Evolutionary conservation across 805 yeast genomes (phyloP), one percentile per base, ranked within the genome.

Genomic region (Sugiyamaella boreocaroliniensis): DNA sequence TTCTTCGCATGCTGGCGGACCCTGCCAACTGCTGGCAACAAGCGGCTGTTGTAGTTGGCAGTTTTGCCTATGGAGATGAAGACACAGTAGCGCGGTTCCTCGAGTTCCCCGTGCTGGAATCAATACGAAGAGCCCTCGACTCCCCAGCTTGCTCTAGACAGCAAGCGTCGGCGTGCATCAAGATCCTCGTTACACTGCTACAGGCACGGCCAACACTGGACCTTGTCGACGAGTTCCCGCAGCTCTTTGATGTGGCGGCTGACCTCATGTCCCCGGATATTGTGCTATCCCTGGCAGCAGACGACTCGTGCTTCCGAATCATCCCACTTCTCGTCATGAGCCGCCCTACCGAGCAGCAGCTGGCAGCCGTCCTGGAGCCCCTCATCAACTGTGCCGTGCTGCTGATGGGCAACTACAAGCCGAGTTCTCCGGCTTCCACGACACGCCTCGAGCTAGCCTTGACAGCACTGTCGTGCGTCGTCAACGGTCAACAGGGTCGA

Each of bases 21-120:
- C 37, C 37, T 14, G n/a, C 37, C 37, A 14, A 32, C n/a, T 32
- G 59, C 19, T 55, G 60, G 15, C 46, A 59, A 18, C 64, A 66
- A 55, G 64, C 64, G 5, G 57, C 58, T 16, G 44, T 64, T 4
- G 57, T 66, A 12, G 48, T 67, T 16, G 68, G 68, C 14, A 65
- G 68, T 41, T 62, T 66, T 43, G 68, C 69, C 2, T 48, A 62
- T 32, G 67, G 69, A 58, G 15, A 48, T 37, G 53, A 55, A 8
- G 51, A 42, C 2, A 42, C 45, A 12, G 53, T 58, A 8, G 47
- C 53, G 16, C 43, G 49, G 37, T 51, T 60, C 20, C 34, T 60
- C 19, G 43, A 44, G 16, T 56, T 50, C 37, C 61, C 60, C 3
- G 49, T 59, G 2, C 12, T 61, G 15, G 55, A 41, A 15, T 40